Percentiles rank a stretch among this genome's conserved stretches.
These are phyloP conservation scores for Mycena alexandri DNA, from an alignment of 768 basidiomycete species.

Conservation along the genomic window DNA sequence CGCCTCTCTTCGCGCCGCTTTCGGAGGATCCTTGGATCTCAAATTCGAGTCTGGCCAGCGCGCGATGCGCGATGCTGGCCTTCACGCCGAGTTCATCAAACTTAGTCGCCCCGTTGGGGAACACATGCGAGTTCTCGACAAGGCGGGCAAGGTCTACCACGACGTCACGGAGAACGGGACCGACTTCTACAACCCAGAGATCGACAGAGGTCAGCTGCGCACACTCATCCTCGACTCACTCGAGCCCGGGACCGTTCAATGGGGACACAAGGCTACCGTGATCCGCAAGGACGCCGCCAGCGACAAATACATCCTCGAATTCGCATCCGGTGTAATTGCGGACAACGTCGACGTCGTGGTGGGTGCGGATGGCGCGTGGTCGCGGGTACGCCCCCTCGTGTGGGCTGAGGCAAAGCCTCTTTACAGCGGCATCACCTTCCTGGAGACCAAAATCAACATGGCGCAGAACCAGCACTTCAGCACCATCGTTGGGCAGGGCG, in stretches of 20 bases:
- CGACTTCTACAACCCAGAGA: slow-evolving; percentile 32
- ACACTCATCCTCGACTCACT: slow-evolving; percentile 41
- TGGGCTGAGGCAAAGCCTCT: slow-evolving; percentile 42
- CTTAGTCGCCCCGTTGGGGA: slow-evolving; percentile 30
- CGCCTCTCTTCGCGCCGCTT: slow-evolving; percentile 20
- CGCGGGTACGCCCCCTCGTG: slow-evolving; percentile 47
- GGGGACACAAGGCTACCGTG: slow-evolving; percentile 28
- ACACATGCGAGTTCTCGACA: slow-evolving; percentile 21
- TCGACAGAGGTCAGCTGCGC: slow-evolving; percentile 35
- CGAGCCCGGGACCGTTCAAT: slow-evolving; percentile 27
- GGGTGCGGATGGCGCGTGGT: slow-evolving; percentile 41
- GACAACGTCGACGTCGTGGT: slow-evolving; percentile 19
- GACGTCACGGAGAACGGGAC: slow-evolving; percentile 8
- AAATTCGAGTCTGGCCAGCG: slow-evolving; percentile 35
- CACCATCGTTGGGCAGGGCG: slow-evolving; percentile 42
- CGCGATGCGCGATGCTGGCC: slow-evolving; percentile 31
- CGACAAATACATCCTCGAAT: slow-evolving; percentile 19
- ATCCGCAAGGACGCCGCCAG: slow-evolving; percentile 10
- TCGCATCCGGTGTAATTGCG: slow-evolving; percentile 39
- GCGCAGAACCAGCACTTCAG: slow-evolving; percentile 33
- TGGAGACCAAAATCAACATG: slow-evolving; percentile 27
- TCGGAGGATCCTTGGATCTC: slow-evolving; percentile 34
- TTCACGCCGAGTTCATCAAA: slow-evolving; percentile 33
- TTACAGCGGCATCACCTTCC: slow-evolving; percentile 44
- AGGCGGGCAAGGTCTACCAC: slow-evolving; percentile 22